Conservation (phyloP, 352 stramenopile species). For the Peronospora belbahrii region DNA sequence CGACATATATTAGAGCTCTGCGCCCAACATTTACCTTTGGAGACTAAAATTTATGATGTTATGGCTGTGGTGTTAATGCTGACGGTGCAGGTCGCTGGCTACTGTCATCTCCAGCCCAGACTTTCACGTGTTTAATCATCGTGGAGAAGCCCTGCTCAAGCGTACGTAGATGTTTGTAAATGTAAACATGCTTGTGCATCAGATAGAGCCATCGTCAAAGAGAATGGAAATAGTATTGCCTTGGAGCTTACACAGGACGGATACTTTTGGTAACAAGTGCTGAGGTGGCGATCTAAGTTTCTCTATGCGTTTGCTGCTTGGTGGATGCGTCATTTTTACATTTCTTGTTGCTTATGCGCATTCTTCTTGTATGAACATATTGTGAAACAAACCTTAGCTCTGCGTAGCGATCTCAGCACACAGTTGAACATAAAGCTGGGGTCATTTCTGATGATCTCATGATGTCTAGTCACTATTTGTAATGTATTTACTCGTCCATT, state of each 20-base stretch:
- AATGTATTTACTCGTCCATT: no score
- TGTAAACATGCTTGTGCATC: no score
- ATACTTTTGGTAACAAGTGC: slow-evolving; percentile 2
- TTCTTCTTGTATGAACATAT: no score
- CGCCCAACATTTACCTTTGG: background rate
- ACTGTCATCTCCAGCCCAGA: slow-evolving; percentile 59
- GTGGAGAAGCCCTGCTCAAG: slow-evolving; percentile 66
- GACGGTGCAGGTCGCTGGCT: slow-evolving; percentile 41
- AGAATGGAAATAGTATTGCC: background rate
- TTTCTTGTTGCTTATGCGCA: no score
- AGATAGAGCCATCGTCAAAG: background rate
- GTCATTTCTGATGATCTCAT: no score
- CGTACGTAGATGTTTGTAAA: slow-evolving; percentile 18
- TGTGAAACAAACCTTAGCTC: no score
- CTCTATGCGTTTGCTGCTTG: no score
- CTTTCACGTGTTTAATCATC: slow-evolving; percentile 81
- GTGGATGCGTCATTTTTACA: no score
- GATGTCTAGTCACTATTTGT: no score
- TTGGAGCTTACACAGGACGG: background rate
- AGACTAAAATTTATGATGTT: slow-evolving; percentile 8
- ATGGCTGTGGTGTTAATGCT: background rate
- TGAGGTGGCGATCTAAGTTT: no score
- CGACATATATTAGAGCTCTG: background rate
- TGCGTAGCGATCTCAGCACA: no score
- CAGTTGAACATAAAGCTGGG: no score